A percentile compares a stretch with the other conserved stretches of the same genome.
Evolutionary conservation across 177 flowering plant species (phyloP).

Genomic region (Vitis hybrid): DNA sequence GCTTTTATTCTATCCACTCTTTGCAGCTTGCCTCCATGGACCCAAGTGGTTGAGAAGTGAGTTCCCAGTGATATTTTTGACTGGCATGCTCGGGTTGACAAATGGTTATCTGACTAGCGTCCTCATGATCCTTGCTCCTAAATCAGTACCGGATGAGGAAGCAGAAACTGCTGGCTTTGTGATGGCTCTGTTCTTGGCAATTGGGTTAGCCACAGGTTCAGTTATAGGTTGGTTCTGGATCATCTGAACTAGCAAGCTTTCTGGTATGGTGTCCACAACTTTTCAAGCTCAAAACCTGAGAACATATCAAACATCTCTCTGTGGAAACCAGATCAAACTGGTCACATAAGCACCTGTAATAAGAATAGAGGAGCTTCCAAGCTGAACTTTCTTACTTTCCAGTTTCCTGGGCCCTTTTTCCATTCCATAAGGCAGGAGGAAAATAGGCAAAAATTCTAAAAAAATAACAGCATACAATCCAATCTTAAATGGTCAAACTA

Average conservation of each 20-base stretch:
- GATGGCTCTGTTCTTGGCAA: conserved; percentile 61
- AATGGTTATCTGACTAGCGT: conserved; percentile 85
- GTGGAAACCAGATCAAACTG: too few relatives aligned
- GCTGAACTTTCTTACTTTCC: too few relatives aligned
- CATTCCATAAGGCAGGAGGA: too few relatives aligned
- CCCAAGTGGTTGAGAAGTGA: conserved; percentile 72
- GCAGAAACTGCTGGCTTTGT: conserved; percentile 69
- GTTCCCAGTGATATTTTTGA: conserved; percentile 48
- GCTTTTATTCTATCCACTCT: conserved; percentile 70
- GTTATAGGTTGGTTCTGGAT: conserved; percentile 85
- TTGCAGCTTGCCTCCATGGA: conserved; percentile 71
- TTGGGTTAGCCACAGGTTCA: conserved; percentile 70
- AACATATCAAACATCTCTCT: too few relatives aligned
- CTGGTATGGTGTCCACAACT: too few relatives aligned
- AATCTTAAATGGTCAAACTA: too few relatives aligned
- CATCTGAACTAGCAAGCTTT: conserved; percentile 27
- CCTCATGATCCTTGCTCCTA: conserved; percentile 68
- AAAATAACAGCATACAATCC: too few relatives aligned
- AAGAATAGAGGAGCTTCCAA: too few relatives aligned
- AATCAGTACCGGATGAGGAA: conserved; percentile 50
- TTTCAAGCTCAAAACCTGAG: too few relatives aligned
- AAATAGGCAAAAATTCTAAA: too few relatives aligned
- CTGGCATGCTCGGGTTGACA: conserved; percentile 65
- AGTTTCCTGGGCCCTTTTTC: too few relatives aligned
- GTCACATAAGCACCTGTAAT: too few relatives aligned